Evolutionary conservation across 192 early-diverging fungal genomes (phyloP), one percentile per base, ranked within the genome.

Genomic region (Coemansia sp.): DNA sequence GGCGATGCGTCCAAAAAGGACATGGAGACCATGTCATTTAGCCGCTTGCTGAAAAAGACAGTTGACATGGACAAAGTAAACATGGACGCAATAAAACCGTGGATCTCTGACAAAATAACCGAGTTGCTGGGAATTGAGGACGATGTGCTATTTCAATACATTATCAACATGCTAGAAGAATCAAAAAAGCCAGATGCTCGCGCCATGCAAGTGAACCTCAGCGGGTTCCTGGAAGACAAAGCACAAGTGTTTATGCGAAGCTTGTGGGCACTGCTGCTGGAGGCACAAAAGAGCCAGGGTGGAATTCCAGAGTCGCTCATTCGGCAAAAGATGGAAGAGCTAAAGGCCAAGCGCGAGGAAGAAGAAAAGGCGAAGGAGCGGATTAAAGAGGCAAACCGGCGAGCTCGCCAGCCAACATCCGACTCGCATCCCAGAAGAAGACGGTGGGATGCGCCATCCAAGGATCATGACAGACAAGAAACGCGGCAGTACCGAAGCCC

Each of bases 131-230:
- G 92, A 2, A 80, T 94, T 23, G 96, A 99, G 45, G 96, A 99
- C 64, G 96, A 99, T 54, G 85, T 99, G 16, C 80, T 96, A 5
- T 81, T 92, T 47, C 90, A 94, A 38, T 94, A 87, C 66, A 80
- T 96, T 3, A 85, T 88, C 53, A 85, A 86, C 26, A 80, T 94
- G 70, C 79, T 98, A 30, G 88, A 96, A 56, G 85, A 85, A 20
- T 58, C 56, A 12, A 47, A 89, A 82, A 81, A 71, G 3, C 84
- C 88, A 10, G 96, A 98, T 72, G 91, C 94, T 37, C 88, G 86
- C 55, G 60, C 81, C 15, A 92, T 99, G 81, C 96, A 99, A 69
- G 93, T 97, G 53, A 92, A 92, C 57, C 79, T 99, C 8, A 93
- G 93, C 3, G 93, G 94, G 10, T 99, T 99, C 56, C 72, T 99